Evolutionary conservation across 257 asterid species (phyloP), one percentile per base, ranked within the genome.

Genomic region (Petunia secreta): DNA sequence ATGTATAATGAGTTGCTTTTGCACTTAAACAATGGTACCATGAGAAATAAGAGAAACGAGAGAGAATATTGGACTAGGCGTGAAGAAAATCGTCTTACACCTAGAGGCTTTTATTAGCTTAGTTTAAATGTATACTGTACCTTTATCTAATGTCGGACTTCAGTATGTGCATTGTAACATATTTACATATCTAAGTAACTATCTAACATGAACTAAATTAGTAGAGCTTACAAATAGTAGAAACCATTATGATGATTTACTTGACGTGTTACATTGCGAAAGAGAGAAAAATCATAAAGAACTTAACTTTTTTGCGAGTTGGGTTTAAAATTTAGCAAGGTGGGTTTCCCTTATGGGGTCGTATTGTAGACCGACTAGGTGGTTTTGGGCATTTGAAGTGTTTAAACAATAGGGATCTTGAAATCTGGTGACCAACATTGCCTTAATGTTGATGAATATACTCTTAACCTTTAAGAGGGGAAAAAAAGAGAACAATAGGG

Each of bases 351-450:
- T 68, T 54, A 44, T 68, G 58, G 15, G 76, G 57, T 68, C 41
- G 44, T 44, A 68, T 68, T 44, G 57, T 16, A 68, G 58, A 68
- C 58, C 58, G 44, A 68, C 76, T 44, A 44, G 76, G 16, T 68
- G n/a, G 57, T 68, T 68, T 68, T 68, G n/a, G 36, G 76, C 25
- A 57, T 53, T 8, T 44, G 58, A 44, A 9, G 39, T 44, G 44
- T 68, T 10, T 58, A 10, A n/a, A 41, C 36, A 4, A n/a, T 43
- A 16, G 9, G 76, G 76, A 14, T 44, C 25, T 25, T 25, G 25
- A 25, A 25, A 25, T 25, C 25, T 25, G 25, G 25, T 25, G 25
- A 25, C 25, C 25, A 25, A 25, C 25, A 25, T 25, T 25, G 25
- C 25, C 25, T 25, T 25, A 25, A 25, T 25, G 25, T 25, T 25